Percentiles rank a stretch among this genome's conserved stretches.
phyloP scores from a whole-genome alignment of 495 filamentous ascomycete genomes.

The Aspergillus leporis region DNA sequence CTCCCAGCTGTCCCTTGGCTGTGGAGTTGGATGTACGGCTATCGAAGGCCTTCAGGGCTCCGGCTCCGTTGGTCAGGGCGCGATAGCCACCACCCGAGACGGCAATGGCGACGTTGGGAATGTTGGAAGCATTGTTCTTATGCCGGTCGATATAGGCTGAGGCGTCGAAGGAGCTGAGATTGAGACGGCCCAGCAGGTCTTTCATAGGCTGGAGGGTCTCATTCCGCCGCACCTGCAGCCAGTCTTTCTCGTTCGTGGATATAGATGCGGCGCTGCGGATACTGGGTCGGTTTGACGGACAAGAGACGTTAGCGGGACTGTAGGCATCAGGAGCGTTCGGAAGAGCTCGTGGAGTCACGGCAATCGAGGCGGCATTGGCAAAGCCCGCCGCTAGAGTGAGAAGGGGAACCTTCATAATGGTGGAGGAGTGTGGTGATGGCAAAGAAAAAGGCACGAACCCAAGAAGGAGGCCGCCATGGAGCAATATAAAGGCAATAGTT shows the following conservation, averaged over 20 bases:
- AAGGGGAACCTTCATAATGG: conserved; percentile 13
- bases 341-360: conserved; percentile 22
- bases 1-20: conserved; percentile 68
- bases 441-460: neutral
- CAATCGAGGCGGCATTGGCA: conserved; percentile 10
- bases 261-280: conserved; percentile 54
- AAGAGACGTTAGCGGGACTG: conserved; percentile 34
- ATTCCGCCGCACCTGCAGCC: conserved; percentile 55
- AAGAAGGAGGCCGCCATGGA: neutral
- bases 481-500: neutral
- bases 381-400: conserved; percentile 12
- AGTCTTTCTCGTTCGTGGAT: conserved; percentile 65
- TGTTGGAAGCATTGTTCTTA: conserved; percentile 52
- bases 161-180: conserved; percentile 73
- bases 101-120: conserved; percentile 60
- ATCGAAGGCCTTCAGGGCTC: conserved; percentile 80
- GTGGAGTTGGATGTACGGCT: conserved; percentile 67
- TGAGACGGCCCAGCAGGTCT: conserved; percentile 65
- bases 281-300: conserved; percentile 41
- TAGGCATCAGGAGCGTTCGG: conserved; percentile 45
- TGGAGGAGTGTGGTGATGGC: neutral
- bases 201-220: conserved; percentile 65
- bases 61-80: conserved; percentile 80
- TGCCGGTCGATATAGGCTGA: conserved; percentile 64
- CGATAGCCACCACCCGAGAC: conserved; percentile 72